Evolutionary conservation across 2,329 filamentous ascomycete species (phyloP).

Genomic region (Didymella pomorum): DNA sequence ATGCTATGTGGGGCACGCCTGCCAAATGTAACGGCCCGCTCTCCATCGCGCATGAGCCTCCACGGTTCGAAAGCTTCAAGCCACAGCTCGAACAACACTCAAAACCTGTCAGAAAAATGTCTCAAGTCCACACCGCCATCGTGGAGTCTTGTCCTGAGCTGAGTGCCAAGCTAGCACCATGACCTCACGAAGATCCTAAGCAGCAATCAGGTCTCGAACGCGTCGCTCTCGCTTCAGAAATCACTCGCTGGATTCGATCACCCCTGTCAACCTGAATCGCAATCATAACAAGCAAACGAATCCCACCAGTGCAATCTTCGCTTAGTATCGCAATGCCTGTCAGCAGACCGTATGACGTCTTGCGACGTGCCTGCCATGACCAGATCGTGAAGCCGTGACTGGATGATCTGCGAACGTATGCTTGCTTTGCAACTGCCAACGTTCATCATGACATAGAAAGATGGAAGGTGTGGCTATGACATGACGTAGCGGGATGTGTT

Average conservation of each 20-base stretch:
- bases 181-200: neutral
- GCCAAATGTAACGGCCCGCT: slow-evolving; percentile 27
- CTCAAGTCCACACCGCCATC: too few species aligned
- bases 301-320: slow-evolving; percentile 5
- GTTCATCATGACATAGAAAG: slow-evolving; percentile 7
- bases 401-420: neutral
- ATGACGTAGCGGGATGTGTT: slow-evolving; percentile 37
- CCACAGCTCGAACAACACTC: slow-evolving; percentile 6
- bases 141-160: neutral
- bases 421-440: slow-evolving; percentile 19
- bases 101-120: neutral
- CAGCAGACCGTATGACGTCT: slow-evolving; percentile 17
- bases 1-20: slow-evolving; percentile 23
- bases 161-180: slow-evolving; percentile 1
- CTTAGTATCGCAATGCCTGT: slow-evolving; percentile 5
- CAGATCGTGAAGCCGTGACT: slow-evolving; percentile 3
- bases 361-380: slow-evolving; percentile 2
- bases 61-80: slow-evolving; percentile 15
- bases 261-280: slow-evolving; percentile 15
- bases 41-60: slow-evolving; percentile 12
- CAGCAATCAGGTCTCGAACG: slow-evolving; percentile 13
- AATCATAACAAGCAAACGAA: slow-evolving; percentile 8
- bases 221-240: neutral
- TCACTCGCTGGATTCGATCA: slow-evolving; percentile 7
- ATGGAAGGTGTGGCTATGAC: slow-evolving; percentile 14